These are phyloP conservation scores for Crucihimalaya himalaica DNA, from an alignment of 345 rosid genomes.

Conservation along the genomic window DNA sequence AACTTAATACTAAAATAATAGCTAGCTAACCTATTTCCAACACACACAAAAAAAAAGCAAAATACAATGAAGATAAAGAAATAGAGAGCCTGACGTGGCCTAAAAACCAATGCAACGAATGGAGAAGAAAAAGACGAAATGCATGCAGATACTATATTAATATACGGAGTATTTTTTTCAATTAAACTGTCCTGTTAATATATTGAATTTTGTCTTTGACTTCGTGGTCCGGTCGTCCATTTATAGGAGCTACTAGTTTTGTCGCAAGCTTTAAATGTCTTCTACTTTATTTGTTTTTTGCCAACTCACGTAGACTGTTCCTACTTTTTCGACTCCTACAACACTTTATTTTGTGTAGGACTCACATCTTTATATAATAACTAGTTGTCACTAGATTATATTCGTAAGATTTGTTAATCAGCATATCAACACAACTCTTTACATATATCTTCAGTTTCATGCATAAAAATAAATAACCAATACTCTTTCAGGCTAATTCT, in stretches of 20 bases:
- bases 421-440: neutral
- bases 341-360: neutral
- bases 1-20: neutral
- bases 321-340: neutral
- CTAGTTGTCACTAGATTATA: neutral
- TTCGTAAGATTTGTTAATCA: neutral
- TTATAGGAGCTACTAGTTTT: neutral
- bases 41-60: neutral
- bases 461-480: neutral
- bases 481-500: neutral
- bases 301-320: conserved; percentile 8
- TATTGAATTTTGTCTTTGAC: conserved; percentile 24
- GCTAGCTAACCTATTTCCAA: neutral
- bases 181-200: neutral
- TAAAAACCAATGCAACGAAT: conserved; percentile 14
- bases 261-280: conserved; percentile 18
- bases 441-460: neutral
- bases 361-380: neutral
- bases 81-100: conserved; percentile 16
- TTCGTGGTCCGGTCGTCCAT: conserved; percentile 13
- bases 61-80: conserved; percentile 3
- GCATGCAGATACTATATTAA: conserved; percentile 23
- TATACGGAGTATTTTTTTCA: neutral
- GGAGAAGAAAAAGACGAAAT: conserved; percentile 30
- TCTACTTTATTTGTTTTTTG: neutral